These are phyloP conservation scores for Phylloporus arenicola DNA, from an alignment of 768 basidiomycete genomes.

Conservation along the genomic window DNA sequence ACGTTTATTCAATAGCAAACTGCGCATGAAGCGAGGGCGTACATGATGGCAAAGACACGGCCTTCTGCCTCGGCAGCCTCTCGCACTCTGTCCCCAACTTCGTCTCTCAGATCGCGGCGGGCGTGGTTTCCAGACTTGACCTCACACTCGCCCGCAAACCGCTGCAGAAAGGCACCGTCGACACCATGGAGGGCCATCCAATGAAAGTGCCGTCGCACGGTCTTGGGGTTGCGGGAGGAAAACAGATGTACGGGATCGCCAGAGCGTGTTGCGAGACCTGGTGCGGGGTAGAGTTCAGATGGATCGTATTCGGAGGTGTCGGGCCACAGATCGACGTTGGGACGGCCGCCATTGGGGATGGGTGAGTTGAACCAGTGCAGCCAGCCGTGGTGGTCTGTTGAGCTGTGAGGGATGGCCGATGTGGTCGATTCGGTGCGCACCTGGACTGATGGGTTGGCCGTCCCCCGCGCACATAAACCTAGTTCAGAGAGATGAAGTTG, in stretches of 20 bases:
- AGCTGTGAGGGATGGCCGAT: not conserved
- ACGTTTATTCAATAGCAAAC: not conserved
- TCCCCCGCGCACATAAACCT: conserved; percentile 75
- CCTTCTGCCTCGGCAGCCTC: conserved; percentile 79
- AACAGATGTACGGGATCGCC: conserved; percentile 67
- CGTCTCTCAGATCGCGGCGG: conserved; percentile 61
- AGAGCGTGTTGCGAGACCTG: conserved; percentile 53
- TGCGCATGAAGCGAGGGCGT: conserved; percentile 21
- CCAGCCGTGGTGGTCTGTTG: conserved; percentile 74
- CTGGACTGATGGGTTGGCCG: conserved; percentile 60
- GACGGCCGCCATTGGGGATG: conserved; percentile 60
- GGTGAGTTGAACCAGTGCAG: conserved; percentile 78
- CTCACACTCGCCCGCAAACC: conserved; percentile 68
- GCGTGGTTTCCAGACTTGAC: conserved; percentile 48
- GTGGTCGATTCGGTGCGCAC: conserved; percentile 26
- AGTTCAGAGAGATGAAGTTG: not conserved
- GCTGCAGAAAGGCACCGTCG: conserved; percentile 78
- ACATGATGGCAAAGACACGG: conserved; percentile 83
- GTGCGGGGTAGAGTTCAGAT: conserved; percentile 64
- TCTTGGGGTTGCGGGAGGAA: conserved; percentile 71
- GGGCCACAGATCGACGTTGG: conserved; percentile 77
- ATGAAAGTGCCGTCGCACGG: conserved; percentile 51
- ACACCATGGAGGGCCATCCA: conserved; percentile 84
- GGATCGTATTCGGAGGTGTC: conserved; percentile 66
- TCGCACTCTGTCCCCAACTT: conserved; percentile 64